A percentile compares a stretch with the other conserved stretches of the same genome.
Conservation (phyloP, 805 yeast genomes). For the Myxozyma geophila region DNA sequence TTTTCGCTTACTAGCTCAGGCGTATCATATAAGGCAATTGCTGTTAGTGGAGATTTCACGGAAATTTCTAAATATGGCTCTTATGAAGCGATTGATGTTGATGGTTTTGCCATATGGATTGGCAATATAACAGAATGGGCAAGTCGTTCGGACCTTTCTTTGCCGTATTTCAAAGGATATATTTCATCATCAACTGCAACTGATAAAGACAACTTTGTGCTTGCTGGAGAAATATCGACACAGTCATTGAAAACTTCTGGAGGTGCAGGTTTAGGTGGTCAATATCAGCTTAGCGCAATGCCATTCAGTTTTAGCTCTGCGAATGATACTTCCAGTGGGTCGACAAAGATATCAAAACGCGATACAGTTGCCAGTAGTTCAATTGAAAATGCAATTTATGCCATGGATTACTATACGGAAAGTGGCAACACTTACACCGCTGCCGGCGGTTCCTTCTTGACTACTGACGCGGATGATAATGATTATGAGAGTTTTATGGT, state of each 20-base stretch:
- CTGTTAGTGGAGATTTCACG: slow-evolving; percentile 39
- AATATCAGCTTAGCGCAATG: slow-evolving; percentile 11
- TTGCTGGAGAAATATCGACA: slow-evolving; percentile 25
- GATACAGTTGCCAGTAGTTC: not conserved
- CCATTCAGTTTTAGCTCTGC: slow-evolving; percentile 11
- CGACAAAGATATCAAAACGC: not conserved
- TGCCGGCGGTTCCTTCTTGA: slow-evolving; percentile 62
- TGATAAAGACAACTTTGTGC: slow-evolving; percentile 12
- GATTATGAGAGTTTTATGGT: slow-evolving; percentile 43
- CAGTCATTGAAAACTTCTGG: slow-evolving; percentile 25
- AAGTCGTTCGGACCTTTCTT: slow-evolving; percentile 8
- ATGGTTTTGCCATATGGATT: slow-evolving; percentile 39
- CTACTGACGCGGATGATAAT: slow-evolving; percentile 33
- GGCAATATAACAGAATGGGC: slow-evolving; percentile 22
- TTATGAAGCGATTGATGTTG: slow-evolving; percentile 7
- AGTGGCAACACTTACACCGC: slow-evolving; percentile 49
- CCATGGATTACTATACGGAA: slow-evolving; percentile 54
- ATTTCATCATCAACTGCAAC: slow-evolving; percentile 18
- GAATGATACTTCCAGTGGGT: not conserved
- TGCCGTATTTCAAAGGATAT: slow-evolving; percentile 29
- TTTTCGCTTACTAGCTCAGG: slow-evolving; percentile 18
- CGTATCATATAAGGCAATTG: slow-evolving; percentile 34
- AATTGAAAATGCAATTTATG: slow-evolving; percentile 35
- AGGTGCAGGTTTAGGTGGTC: slow-evolving; percentile 10
- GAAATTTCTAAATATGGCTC: slow-evolving; percentile 19